Conservation (phyloP, 441 rosid species). For the Gossypium gossypioides region DNA sequence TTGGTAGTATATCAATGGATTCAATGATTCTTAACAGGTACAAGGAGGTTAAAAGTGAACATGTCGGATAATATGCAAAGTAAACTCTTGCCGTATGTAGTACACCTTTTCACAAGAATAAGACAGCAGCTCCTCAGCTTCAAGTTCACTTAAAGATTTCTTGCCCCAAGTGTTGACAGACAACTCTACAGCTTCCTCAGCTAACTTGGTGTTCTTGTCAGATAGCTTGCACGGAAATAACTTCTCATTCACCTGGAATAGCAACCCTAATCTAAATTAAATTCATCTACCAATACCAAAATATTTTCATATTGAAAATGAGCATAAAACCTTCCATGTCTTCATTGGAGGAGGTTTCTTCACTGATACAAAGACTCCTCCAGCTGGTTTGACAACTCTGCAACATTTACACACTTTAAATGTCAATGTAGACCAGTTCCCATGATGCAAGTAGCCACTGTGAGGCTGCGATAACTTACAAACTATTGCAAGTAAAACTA, state of each 20-base stretch:
- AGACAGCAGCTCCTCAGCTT: constrained; percentile 89
- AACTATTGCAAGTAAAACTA: constrained; percentile 8
- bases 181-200: constrained; percentile 76
- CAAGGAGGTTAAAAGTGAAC: not conserved
- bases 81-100: not conserved
- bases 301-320: constrained; percentile 7
- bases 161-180: constrained; percentile 84
- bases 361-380: constrained; percentile 76
- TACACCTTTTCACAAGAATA: constrained; percentile 92
- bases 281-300: constrained; percentile 8
- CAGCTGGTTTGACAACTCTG: constrained; percentile 75
- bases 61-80: not conserved
- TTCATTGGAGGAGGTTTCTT: constrained; percentile 75
- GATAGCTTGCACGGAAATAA: constrained; percentile 80
- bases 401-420: constrained; percentile 12
- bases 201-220: constrained; percentile 50
- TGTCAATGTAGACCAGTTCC: not conserved
- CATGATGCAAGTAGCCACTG: constrained; percentile 5
- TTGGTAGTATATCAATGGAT: not conserved
- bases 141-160: constrained; percentile 78
- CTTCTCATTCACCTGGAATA: constrained; percentile 66
- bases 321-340: constrained; percentile 73
- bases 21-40: not conserved
- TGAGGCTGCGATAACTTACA: not conserved
- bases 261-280: not conserved